Evolutionary conservation across 768 basidiomycete genomes (phyloP), one percentile per base, ranked within the genome.

Genomic region (Rhizopogon roseolus): DNA sequence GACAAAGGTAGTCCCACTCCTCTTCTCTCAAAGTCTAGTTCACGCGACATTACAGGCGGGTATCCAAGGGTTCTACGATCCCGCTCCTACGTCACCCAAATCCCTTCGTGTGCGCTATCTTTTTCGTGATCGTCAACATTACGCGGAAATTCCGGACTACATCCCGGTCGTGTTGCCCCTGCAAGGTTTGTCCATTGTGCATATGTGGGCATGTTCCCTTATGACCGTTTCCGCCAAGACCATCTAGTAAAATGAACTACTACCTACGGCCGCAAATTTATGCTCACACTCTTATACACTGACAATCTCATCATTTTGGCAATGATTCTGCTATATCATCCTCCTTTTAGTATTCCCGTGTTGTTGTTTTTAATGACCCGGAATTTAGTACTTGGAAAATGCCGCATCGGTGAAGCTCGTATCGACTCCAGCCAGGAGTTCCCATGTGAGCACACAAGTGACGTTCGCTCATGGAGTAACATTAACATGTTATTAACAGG

Each of bases 51-150:
- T 37, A 32, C 59, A 88, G 89, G 74, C 83, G 54, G 80, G 82
- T 27, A 75, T 96, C 39, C 85, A 90, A 63, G 93, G 93, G n/a
- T 93, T 97, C 73, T 85, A 81, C 64, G 93, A 96, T 71, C 88
- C 90, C 53, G 84, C 85, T 16, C 85, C 89, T 13, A 82, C 82
- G n/a, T 75, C 79, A 52, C 70, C 78, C 45, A 94, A 95, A 73
- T 73, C 73, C 5, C 71, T 94, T 49, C 76, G 82, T 29, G 75
- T 95, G 38, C 81, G 82, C 42, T 95, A 95, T 70, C 70, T 79
- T 44, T 97, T 95, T 76, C 78, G 80, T 62, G 84, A 82, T 40
- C 79, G 79, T 54, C 62, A 73, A 69, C 93, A 95, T 65, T 88
- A 84, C 62, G 82, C 85, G 65, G 90, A 92, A 64, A 82, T 88